Evolutionary conservation across 768 basidiomycete species (phyloP).

Genomic region (Leucocoprinus birnbaumii): DNA sequence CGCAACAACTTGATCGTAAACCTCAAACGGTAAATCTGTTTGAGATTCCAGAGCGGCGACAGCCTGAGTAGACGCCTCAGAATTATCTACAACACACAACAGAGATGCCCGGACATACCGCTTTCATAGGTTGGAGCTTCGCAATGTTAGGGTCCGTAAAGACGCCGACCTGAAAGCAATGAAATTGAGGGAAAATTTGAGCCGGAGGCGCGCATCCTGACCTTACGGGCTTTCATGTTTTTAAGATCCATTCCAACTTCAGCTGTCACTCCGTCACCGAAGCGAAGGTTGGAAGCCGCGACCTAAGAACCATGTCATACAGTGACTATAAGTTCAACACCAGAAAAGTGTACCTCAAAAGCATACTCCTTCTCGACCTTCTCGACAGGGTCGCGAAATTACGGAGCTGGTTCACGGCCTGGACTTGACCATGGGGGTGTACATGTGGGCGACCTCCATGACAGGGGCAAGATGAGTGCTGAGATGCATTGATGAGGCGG

Average conservation of each 20-base stretch:
- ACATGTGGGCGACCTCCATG: conserved; percentile 57
- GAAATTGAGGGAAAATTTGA: conserved; percentile 10
- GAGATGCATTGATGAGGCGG: conserved; percentile 73
- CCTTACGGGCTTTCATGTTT: conserved; percentile 90
- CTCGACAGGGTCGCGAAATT: conserved; percentile 74
- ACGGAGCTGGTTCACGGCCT: conserved; percentile 60
- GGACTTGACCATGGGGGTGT: conserved; percentile 38
- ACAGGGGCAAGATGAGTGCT: conserved; percentile 76
- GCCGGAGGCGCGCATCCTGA: conserved; percentile 21
- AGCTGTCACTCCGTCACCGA: conserved; percentile 85
- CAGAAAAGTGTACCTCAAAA: conserved; percentile 71
- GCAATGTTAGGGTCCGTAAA: conserved; percentile 90
- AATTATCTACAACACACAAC: not conserved
- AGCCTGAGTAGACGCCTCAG: conserved; percentile 40
- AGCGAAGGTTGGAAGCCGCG: conserved; percentile 83
- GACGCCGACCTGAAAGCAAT: conserved; percentile 70
- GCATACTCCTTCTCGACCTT: conserved; percentile 83
- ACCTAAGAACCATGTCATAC: conserved; percentile 41
- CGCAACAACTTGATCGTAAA: conserved; percentile 78
- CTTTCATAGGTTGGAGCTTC: conserved; percentile 78
- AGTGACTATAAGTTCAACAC: not conserved
- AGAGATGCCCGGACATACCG: conserved; percentile 37
- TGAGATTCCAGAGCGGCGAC: conserved; percentile 79
- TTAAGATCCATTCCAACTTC: conserved; percentile 94
- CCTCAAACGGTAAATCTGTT: conserved; percentile 71